These are phyloP conservation scores for Emericellopsis terricola DNA, from an alignment of 495 filamentous ascomycete genomes.

Conservation along the genomic window DNA sequence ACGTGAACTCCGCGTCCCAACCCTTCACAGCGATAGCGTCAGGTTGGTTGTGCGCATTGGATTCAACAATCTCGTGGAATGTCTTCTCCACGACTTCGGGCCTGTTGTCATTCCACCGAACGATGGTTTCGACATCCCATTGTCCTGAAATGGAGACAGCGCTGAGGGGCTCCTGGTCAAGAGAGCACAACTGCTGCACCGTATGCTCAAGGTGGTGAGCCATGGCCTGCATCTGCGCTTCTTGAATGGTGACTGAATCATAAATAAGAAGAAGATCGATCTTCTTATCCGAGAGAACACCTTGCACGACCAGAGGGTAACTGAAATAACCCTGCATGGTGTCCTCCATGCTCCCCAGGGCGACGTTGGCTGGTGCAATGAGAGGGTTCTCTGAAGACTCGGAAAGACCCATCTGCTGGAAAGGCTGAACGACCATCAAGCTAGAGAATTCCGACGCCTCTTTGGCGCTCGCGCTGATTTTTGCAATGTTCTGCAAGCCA, in stretches of 20 bases:
- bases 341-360: not conserved
- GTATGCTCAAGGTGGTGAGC: not conserved
- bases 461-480: conserved; percentile 10
- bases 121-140: too few relatives aligned
- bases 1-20: conserved; percentile 39
- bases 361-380: not conserved
- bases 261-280: not conserved
- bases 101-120: too few relatives aligned
- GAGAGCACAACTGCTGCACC: not conserved
- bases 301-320: not conserved
- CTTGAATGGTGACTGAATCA: not conserved
- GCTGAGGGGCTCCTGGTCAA: not conserved
- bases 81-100: too few relatives aligned
- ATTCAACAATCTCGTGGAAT: too few relatives aligned
- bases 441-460: conserved; percentile 13
- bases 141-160: too few relatives aligned
- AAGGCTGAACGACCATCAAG: not conserved
- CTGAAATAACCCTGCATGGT: not conserved
- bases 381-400: conserved; percentile 4
- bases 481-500: conserved; percentile 4
- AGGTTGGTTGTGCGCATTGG: not conserved
- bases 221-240: conserved; percentile 1
- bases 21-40: conserved; percentile 7
- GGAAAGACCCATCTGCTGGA: not conserved
- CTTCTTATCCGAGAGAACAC: conserved; percentile 7